Evolutionary conservation across 768 basidiomycete species (phyloP).

Genomic region (Pulveroboletus sp.): DNA sequence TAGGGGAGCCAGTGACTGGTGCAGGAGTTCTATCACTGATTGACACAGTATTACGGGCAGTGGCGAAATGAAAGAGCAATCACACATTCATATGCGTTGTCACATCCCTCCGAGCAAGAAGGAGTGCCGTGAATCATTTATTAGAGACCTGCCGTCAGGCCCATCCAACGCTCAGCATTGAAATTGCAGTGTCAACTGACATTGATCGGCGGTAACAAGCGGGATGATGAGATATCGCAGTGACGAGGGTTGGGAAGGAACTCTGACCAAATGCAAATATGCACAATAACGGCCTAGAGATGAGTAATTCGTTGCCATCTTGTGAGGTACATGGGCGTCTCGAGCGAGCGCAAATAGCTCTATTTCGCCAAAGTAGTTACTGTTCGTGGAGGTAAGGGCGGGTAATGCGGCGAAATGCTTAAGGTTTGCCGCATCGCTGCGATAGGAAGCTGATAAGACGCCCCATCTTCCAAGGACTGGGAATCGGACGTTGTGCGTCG

Average conservation of each 20-base stretch:
- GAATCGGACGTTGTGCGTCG: neutral
- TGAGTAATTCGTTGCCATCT: slow-evolving; percentile 28
- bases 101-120: neutral
- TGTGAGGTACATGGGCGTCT: slow-evolving; percentile 23
- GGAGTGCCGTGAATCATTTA: neutral
- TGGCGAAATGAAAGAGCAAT: slow-evolving; percentile 12
- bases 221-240: neutral
- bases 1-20: too few species aligned
- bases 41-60: too few species aligned
- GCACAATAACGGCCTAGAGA: slow-evolving; percentile 5
- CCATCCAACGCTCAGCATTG: too few species aligned
- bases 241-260: neutral
- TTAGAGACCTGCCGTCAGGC: neutral
- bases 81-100: neutral
- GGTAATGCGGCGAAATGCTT: slow-evolving; percentile 24
- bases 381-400: slow-evolving; percentile 7
- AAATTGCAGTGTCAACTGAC: too few species aligned
- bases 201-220: neutral
- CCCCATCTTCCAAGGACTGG: neutral
- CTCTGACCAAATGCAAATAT: slow-evolving; percentile 6
- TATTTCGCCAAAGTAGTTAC: slow-evolving; percentile 24
- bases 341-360: slow-evolving; percentile 14
- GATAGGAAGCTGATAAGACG: slow-evolving; percentile 25
- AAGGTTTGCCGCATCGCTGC: slow-evolving; percentile 20
- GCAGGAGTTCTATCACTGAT: too few species aligned